Evolutionary conservation across 2,329 filamentous ascomycete species (phyloP).

Genomic region (Epichloe elymi): DNA sequence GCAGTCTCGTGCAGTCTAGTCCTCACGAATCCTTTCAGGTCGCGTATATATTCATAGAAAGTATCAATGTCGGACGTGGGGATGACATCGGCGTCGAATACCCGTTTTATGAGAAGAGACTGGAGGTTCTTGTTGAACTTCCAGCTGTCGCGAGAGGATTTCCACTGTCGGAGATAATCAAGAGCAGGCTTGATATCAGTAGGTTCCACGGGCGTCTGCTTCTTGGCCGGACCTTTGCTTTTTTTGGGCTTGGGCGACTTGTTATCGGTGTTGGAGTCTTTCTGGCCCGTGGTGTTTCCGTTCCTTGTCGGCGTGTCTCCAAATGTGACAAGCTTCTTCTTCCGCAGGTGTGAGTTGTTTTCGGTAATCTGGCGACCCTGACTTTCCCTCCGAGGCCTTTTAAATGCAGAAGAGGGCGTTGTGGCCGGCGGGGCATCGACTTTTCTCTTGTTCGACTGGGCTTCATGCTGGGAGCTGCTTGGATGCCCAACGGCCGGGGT

Average conservation of each 20-base stretch:
- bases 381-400: constrained; percentile 22
- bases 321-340: constrained; percentile 38
- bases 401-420: constrained; percentile 18
- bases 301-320: constrained; percentile 27
- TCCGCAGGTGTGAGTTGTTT: constrained; percentile 20
- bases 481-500: constrained; percentile 24
- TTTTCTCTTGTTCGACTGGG: constrained; percentile 26
- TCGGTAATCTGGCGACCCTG: constrained; percentile 7
- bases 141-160: constrained; percentile 58
- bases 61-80: constrained; percentile 55
- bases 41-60: constrained; percentile 65
- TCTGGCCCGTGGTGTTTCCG: constrained; percentile 9
- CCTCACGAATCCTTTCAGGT: constrained; percentile 63
- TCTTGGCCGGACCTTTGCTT: constrained; percentile 27
- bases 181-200: constrained; percentile 50
- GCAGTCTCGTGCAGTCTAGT: constrained; percentile 56
- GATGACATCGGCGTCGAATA: constrained; percentile 59
- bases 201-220: constrained; percentile 23
- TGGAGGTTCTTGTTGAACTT: constrained; percentile 96
- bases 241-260: constrained; percentile 22
- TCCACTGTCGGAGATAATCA: constrained; percentile 65
- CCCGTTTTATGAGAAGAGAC: constrained; percentile 69
- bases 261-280: constrained; percentile 10
- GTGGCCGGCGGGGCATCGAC: constrained; percentile 20
- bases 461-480: constrained; percentile 19